Percentiles rank a stretch among this genome's conserved stretches.
phyloP scores from a whole-genome alignment of 805 yeast genomes.

The Nakazawaea sp. region DNA sequence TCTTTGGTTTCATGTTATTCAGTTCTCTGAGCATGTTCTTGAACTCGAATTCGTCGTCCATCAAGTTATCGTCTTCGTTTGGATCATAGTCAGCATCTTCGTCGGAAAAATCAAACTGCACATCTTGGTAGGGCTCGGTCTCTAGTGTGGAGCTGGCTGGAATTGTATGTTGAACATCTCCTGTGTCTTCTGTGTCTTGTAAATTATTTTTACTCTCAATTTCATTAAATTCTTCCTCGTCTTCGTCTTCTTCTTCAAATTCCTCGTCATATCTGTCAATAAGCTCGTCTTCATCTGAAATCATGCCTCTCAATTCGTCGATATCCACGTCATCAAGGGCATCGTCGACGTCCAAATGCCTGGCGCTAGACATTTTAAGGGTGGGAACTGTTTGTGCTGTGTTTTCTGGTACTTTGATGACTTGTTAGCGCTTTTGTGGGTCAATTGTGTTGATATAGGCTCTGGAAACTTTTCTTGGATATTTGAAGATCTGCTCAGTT shows the following conservation, averaged over 20 bases:
- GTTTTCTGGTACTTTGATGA: too few species aligned
- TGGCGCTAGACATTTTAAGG: too few species aligned
- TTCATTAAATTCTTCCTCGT: slow-evolving; percentile 8
- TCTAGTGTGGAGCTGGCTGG: too few species aligned
- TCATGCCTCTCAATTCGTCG: slow-evolving; percentile 19
- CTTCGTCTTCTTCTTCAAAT: background rate
- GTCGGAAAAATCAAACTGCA: slow-evolving; percentile 11
- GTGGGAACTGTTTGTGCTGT: too few species aligned
- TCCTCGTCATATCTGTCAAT: background rate
- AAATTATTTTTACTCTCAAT: background rate
- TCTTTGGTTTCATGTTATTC: slow-evolving; percentile 49
- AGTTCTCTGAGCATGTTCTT: slow-evolving; percentile 65
- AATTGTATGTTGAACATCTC: too few species aligned
- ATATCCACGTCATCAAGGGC: slow-evolving; percentile 18
- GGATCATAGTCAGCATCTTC: slow-evolving; percentile 16
- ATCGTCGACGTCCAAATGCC: too few species aligned
- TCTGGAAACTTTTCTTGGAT: too few species aligned
- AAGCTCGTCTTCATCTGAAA: slow-evolving; percentile 19
- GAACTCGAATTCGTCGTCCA: slow-evolving; percentile 39
- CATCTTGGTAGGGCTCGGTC: too few species aligned
- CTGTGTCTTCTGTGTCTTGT: too few species aligned
- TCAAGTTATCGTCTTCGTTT: slow-evolving; percentile 23
- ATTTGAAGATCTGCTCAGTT: too few species aligned
- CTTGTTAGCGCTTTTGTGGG: too few species aligned
- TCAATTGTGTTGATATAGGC: too few species aligned